Evolutionary conservation across 2,329 filamentous ascomycete genomes (phyloP).

Genomic region (Albophoma yamanashiensis): DNA sequence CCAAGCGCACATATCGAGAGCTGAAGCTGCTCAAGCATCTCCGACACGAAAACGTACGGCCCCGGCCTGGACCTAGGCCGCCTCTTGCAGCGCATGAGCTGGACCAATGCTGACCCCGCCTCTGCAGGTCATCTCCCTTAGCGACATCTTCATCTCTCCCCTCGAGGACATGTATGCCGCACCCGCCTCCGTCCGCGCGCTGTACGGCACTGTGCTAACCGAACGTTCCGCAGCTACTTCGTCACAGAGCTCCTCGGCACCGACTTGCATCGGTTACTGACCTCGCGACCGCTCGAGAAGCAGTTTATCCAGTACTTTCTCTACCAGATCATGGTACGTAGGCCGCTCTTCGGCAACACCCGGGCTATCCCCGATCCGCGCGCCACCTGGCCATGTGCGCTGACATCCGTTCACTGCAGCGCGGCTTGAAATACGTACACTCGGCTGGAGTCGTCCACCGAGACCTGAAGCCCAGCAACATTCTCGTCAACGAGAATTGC

Average conservation of each 20-base stretch:
- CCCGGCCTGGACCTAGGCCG: constrained; percentile 1
- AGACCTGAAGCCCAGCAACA: constrained; percentile 97
- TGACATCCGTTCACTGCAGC: constrained; percentile 38
- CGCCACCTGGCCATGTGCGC: neutral
- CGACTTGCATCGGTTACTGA: constrained; percentile 89
- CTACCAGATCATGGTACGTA: constrained; percentile 95
- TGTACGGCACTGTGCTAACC: constrained; percentile 7
- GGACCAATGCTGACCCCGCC: constrained; percentile 2
- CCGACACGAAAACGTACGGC: constrained; percentile 80
- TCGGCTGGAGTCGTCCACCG: constrained; percentile 96
- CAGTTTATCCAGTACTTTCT: constrained; percentile 99
- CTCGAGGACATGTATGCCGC: constrained; percentile 85
- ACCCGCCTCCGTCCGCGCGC: constrained; percentile 2
- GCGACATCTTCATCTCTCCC: constrained; percentile 98
- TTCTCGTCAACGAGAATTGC: constrained; percentile 98
- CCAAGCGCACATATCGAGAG: constrained; percentile 95
- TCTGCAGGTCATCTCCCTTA: constrained; percentile 82
- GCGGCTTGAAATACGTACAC: constrained; percentile 97
- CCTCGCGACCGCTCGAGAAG: constrained; percentile 91
- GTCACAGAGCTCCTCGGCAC: constrained; percentile 96
- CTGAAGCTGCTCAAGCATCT: constrained; percentile 96
- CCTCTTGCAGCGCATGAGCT: neutral
- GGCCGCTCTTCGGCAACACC: constrained; percentile 16
- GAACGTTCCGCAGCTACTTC: constrained; percentile 61
- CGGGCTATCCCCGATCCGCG: neutral